These are phyloP conservation scores for Suillus decipiens DNA, from an alignment of 768 basidiomycete genomes.

Conservation along the genomic window DNA sequence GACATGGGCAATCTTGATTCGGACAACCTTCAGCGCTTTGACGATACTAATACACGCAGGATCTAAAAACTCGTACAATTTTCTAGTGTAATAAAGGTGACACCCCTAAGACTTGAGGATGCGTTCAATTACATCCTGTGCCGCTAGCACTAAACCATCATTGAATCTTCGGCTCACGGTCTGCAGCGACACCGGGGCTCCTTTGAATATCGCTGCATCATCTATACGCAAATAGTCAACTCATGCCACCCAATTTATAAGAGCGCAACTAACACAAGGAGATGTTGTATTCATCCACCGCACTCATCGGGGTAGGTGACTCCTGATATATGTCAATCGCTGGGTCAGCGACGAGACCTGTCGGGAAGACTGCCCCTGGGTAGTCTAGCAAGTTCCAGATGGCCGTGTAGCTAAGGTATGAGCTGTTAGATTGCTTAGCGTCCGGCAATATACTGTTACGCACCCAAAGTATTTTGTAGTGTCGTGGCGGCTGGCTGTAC, in stretches of 20 bases:
- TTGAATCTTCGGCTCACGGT: constrained; percentile 27
- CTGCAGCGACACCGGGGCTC: constrained; percentile 25
- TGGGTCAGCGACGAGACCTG: constrained; percentile 35
- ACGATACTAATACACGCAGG: not conserved
- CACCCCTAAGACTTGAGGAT: constrained; percentile 23
- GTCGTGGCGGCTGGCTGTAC: constrained; percentile 40
- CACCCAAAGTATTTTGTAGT: constrained; percentile 38
- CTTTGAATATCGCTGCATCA: constrained; percentile 20
- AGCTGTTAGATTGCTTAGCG: constrained; percentile 40
- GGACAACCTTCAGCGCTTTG: not conserved
- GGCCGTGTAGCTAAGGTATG: constrained; percentile 37
- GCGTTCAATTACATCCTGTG: constrained; percentile 24
- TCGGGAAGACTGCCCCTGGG: constrained; percentile 45
- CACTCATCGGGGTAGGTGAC: constrained; percentile 14
- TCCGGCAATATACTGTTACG: constrained; percentile 12
- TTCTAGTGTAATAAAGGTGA: constrained; percentile 12
- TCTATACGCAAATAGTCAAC: constrained; percentile 20
- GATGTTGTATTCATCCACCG: constrained; percentile 23
- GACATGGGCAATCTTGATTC: not conserved
- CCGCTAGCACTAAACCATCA: constrained; percentile 30
- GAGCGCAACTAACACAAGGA: constrained; percentile 19
- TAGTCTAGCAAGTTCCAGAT: constrained; percentile 48
- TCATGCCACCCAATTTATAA: not conserved
- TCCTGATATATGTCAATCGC: constrained; percentile 22
- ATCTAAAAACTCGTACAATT: not conserved